Evolutionary conservation across 805 yeast species (phyloP), one percentile per base, ranked within the genome.

Genomic region (Nakazawaea populi): DNA sequence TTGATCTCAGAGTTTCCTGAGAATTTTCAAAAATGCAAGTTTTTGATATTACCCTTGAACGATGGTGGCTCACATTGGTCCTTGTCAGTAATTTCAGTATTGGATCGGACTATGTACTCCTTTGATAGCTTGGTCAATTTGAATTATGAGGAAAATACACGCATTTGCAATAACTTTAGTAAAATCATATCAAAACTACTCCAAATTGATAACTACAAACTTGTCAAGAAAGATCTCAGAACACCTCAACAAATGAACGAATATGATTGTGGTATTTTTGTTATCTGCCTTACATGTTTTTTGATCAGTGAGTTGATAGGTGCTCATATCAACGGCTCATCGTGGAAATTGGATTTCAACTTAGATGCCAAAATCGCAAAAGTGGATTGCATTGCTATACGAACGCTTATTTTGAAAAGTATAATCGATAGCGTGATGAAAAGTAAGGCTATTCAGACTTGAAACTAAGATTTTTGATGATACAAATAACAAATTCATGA

Each of bases 61-160:
- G 85, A 80, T 54, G 82, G 83, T 14, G 94, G 92, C 1, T 82
- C 81, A 44, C 94, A 87, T 65, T 87, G 95, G 94, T 81, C 87
- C 0, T 65, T 87, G 12, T 72, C 83, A 11, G 73, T 86, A 12
- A 69, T 82, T 6, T 73, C 76, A 35, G 54, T 76, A 7, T 63
- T 74, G 11, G 84, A 79, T 40, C 65, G 69, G 14, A 70, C 66
- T 34, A 76, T 83, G 2, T 71, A 70, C 27, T 68, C 84, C 9
- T 84, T 81, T 60, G 94, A 87, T 59, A 80, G 87, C 44, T 65
- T 80, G 80, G 64, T 61, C 8, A 63, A 66, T 6, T 73, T 72
- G 31, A 79, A 79, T 49, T 70, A 67, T 18, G 46, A 55, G 0
- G 75, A 68, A 29, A 49, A 39, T 40, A 41, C 29, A 10, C 37